A percentile compares a stretch with the other conserved stretches of the same genome.
Evolutionary conservation across 371 early-diverging fungal species (phyloP).

Genomic region (Capillidium heterosporum): DNA sequence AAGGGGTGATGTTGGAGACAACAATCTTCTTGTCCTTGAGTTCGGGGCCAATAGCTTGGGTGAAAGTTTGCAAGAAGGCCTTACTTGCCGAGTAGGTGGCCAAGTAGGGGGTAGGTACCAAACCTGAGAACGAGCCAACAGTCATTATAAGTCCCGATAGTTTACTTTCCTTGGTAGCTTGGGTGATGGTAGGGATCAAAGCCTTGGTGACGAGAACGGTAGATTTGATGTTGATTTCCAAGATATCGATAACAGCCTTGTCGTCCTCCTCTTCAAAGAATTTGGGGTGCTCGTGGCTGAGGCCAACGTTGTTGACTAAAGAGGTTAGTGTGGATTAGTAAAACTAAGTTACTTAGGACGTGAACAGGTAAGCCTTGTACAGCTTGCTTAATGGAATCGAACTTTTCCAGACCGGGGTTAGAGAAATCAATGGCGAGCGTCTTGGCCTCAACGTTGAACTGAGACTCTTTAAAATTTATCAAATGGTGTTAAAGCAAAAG

Average conservation of each 20-base stretch:
- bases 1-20: slow-evolving; percentile 82
- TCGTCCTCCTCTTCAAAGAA: slow-evolving; percentile 61
- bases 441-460: slow-evolving; percentile 47
- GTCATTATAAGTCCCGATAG: slow-evolving; percentile 71
- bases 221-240: slow-evolving; percentile 77
- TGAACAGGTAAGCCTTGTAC: slow-evolving; percentile 37
- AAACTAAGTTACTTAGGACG: slow-evolving; percentile 33
- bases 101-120: slow-evolving; percentile 72
- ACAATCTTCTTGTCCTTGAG: slow-evolving; percentile 46
- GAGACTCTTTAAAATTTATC: neutral
- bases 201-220: slow-evolving; percentile 68
- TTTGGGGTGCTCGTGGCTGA: slow-evolving; percentile 73
- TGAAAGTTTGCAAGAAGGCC: slow-evolving; percentile 80
- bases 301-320: slow-evolving; percentile 84
- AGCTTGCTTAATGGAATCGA: slow-evolving; percentile 35
- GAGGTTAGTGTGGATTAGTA: neutral
- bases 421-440: slow-evolving; percentile 70
- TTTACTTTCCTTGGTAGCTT: slow-evolving; percentile 8
- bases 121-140: slow-evolving; percentile 82
- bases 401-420: slow-evolving; percentile 37
- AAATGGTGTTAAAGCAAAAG: neutral
- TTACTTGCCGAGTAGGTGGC: slow-evolving; percentile 89
- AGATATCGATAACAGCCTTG: slow-evolving; percentile 42
- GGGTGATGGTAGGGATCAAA: slow-evolving; percentile 58
- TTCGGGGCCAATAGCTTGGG: slow-evolving; percentile 78